These are phyloP conservation scores for Raffaelea deltoideospora DNA, from an alignment of 2,329 filamentous ascomycete species.

Conservation along the genomic window DNA sequence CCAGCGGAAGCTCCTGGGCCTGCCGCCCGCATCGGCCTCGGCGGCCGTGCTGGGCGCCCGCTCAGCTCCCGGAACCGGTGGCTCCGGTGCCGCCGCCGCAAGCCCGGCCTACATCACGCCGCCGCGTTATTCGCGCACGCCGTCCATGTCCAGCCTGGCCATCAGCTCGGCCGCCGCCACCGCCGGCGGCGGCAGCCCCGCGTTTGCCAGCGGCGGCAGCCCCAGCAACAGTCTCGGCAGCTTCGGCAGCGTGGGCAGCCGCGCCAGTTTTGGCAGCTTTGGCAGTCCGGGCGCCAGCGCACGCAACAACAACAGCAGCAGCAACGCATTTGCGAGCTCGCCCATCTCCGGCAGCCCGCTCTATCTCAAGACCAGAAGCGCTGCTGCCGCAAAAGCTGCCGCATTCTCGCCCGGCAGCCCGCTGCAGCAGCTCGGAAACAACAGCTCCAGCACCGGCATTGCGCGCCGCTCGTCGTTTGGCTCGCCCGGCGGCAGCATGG, in stretches of 20 bases:
- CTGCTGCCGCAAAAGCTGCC: constrained; percentile 10
- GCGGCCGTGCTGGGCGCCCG: constrained; percentile 52
- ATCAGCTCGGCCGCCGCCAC: constrained; percentile 45
- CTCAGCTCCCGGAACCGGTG: too few species aligned
- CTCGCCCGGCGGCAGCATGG: constrained; percentile 29
- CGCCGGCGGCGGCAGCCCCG: constrained; percentile 6
- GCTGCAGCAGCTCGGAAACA: neutral
- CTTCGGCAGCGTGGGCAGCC: too few species aligned
- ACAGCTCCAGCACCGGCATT: constrained; percentile 21
- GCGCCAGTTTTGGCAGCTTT: constrained; percentile 13
- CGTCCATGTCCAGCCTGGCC: constrained; percentile 47
- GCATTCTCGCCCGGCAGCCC: constrained; percentile 5
- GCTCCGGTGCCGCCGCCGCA: too few species aligned
- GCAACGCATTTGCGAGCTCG: constrained; percentile 20
- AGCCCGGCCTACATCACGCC: constrained; percentile 76
- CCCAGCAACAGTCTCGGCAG: constrained; percentile 13
- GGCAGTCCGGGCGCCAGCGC: constrained; percentile 13
- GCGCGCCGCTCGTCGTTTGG: constrained; percentile 49
- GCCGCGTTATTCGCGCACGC: constrained; percentile 68
- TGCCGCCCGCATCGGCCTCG: constrained; percentile 50
- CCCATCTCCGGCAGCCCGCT: constrained; percentile 39
- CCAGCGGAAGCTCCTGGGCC: constrained; percentile 71
- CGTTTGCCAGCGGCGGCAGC: constrained; percentile 13
- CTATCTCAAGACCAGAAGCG: constrained; percentile 51
- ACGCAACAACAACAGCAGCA: constrained; percentile 1